Evolutionary conservation across 2,329 filamentous ascomycete genomes (phyloP).

Genomic region (Dactylellina leptospora): DNA sequence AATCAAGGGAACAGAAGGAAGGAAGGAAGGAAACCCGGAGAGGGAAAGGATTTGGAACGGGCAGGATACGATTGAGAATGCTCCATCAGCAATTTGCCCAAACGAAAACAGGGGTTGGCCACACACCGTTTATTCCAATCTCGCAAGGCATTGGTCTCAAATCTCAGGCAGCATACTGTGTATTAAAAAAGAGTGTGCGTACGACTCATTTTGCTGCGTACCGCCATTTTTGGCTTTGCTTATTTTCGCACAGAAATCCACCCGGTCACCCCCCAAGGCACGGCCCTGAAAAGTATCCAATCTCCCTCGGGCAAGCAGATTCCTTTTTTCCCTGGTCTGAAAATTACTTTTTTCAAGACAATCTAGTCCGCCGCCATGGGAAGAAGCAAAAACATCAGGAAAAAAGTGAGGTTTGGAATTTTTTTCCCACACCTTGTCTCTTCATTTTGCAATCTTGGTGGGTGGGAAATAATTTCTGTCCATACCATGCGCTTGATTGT

Average conservation of each 20-base stretch:
- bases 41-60: conserved; percentile 20
- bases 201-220: conserved; percentile 51
- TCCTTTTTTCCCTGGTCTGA: conserved; percentile 30
- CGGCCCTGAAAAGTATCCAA: conserved; percentile 44
- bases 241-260: conserved; percentile 29
- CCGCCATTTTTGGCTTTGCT: conserved; percentile 31
- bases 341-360: conserved; percentile 22
- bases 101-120: conserved; percentile 38
- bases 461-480: conserved; percentile 46
- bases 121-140: conserved; percentile 50
- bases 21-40: neutral
- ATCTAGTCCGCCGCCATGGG: conserved; percentile 19
- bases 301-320: conserved; percentile 39
- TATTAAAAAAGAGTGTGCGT: conserved; percentile 36
- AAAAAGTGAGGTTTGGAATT: conserved; percentile 23
- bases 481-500: conserved; percentile 44
- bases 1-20: conserved; percentile 1
- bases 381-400: conserved; percentile 18
- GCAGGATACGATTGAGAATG: conserved; percentile 32
- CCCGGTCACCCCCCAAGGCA: conserved; percentile 41
- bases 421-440: conserved; percentile 35
- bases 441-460: conserved; percentile 35
- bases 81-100: conserved; percentile 44
- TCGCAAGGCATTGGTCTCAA: conserved; percentile 32
- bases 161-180: conserved; percentile 42